Evolutionary conservation across 352 stramenopile species (phyloP).

Genomic region (Globisporangium spinosum): DNA sequence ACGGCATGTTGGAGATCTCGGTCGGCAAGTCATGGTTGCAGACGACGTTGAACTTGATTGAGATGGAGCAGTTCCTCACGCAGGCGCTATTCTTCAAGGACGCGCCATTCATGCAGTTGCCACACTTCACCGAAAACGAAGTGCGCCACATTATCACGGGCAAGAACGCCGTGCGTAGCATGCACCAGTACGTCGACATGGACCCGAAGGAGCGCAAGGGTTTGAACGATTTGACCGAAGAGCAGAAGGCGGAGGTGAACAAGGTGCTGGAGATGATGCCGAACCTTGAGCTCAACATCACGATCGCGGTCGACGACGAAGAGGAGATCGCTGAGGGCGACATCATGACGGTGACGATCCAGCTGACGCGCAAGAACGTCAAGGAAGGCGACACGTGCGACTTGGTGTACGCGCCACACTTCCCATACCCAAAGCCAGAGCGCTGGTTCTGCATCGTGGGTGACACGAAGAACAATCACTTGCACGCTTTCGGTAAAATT

Average conservation of each 20-base stretch:
- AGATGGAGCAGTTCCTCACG: conserved; percentile 96
- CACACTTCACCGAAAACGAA: conserved; percentile 87
- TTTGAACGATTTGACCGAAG: conserved; percentile 87
- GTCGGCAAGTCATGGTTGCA: conserved; percentile 94
- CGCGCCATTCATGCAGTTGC: conserved; percentile 89
- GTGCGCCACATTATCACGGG: conserved; percentile 90
- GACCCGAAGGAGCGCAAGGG: conserved; percentile 92
- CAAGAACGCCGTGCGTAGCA: conserved; percentile 89
- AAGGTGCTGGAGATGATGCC: conserved; percentile 93
- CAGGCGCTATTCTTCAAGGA: conserved; percentile 96
- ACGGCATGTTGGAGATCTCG: conserved; percentile 98
- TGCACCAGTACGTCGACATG: conserved; percentile 93
- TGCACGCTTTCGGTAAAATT: conserved; percentile 97
- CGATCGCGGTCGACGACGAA: conserved; percentile 89
- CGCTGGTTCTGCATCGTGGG: conserved; percentile 97
- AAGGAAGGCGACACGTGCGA: conserved; percentile 92
- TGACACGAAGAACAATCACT: conserved; percentile 91
- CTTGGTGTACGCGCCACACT: conserved; percentile 95
- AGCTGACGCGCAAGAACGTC: conserved; percentile 95
- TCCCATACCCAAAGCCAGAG: conserved; percentile 94
- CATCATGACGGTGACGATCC: conserved; percentile 97
- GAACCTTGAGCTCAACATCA: conserved; percentile 90
- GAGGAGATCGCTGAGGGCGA: conserved; percentile 98
- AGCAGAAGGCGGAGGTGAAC: conserved; percentile 92
- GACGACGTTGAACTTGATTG: conserved; percentile 94